A percentile compares a stretch with the other conserved stretches of the same genome.
Evolutionary conservation across 495 filamentous ascomycete genomes (phyloP).

Genomic region (Neurospora hispaniola): DNA sequence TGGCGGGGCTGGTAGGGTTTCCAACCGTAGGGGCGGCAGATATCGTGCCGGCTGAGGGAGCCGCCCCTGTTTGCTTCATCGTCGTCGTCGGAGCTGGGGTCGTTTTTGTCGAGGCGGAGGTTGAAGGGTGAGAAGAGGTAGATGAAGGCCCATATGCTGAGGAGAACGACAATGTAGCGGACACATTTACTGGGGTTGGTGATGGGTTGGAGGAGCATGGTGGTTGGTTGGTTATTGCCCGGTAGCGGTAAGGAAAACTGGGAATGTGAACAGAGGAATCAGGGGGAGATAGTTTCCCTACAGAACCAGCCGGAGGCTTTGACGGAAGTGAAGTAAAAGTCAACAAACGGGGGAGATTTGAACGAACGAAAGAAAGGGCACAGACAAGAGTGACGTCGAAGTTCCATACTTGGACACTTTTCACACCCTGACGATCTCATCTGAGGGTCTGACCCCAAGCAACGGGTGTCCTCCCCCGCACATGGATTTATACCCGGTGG

Average conservation of each 20-base stretch:
- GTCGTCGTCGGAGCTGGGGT: not conserved
- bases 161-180: not conserved
- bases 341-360: not conserved
- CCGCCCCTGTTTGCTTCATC: not conserved
- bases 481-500: not conserved
- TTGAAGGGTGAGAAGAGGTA: not conserved
- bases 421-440: not conserved
- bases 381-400: not conserved
- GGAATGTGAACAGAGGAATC: not conserved
- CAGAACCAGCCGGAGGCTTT: not conserved
- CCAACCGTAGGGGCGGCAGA: slow-evolving; percentile 36
- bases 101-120: not conserved
- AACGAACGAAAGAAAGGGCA: not conserved
- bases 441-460: not conserved
- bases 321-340: not conserved
- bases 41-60: not conserved
- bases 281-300: not conserved
- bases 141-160: not conserved
- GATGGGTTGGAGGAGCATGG: not conserved
- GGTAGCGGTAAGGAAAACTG: not conserved
- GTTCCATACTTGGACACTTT: not conserved
- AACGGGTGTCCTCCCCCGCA: not conserved
- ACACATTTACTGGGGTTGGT: not conserved
- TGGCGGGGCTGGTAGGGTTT: slow-evolving; percentile 13
- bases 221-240: not conserved